Base-by-base conservation (phyloP, 495 filamentous ascomycete genomes). In the Symbiotaphrina buchneri region DNA sequence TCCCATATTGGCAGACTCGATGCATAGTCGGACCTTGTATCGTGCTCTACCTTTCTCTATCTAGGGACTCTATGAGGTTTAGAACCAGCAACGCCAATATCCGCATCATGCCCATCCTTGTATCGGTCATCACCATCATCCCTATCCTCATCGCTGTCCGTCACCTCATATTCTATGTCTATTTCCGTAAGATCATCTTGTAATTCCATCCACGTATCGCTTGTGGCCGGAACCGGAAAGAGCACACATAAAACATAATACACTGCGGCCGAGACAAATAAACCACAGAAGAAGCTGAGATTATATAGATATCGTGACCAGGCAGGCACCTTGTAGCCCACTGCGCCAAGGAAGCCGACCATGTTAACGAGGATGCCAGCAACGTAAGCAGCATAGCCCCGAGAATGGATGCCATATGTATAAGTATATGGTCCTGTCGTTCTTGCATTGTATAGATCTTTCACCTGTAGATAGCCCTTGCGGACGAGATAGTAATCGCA, bases 401-500 rank as follows among this genome's bases (percentile, higher is more conserved):
- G 71, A 72, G 72, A 84, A 44, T 82, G 68, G 48, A 91, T 56
- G 13, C 84, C 84, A 29, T 48, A 65, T 10, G 51, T 63, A 53
- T 55, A 87, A 47, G 56, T 84, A 51, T 93, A 93, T 0, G 74
- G 68, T 1, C 65, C 67, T 1, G 47, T 53, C 30, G 59, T 61
- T 17, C 65, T 62, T 14, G 65, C 74, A 29, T 71, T 74, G 58
- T 90, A 94, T 1, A 94, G 67, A 18, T 78, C 70, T 37, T 63
- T 69, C 39, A 85, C 59, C 39, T 82, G 62, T 10, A 84, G 61
- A 47, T 84, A 92, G 23, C 84, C 84, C 19, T 62, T 65, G 35
- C 82, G 78, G 13, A 92, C 79, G 35, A 80, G 39, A 52, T 92
- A 94, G 59, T 93, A 94, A 52, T 94, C 84, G 47, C 56, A 69